Base-by-base conservation (phyloP, 768 basidiomycete genomes). In the Brasilioporus rufonigricans region DNA sequence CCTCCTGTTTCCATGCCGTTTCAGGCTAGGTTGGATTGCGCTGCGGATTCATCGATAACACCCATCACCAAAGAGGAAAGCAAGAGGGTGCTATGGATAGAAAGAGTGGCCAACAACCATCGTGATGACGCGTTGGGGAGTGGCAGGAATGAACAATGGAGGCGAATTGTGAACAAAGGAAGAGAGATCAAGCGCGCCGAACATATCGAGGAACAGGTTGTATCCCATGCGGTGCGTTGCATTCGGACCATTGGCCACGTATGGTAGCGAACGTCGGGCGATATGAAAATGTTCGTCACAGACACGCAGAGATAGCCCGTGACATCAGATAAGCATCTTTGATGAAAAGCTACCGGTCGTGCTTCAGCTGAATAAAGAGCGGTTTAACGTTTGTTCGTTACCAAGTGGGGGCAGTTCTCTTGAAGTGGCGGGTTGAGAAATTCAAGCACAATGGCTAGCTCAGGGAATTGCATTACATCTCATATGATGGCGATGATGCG, bases 251-350 rank as follows among this genome's bases (percentile, higher is more conserved):
- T 33, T 54, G 61, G 50, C 36, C 38, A 56, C 52, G 46, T 48
- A 64, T 41, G 32, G 54, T 33, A 38, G 54, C 45, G 35, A 62
- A 41, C 44, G 49, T 55, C 63, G 60, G 57, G 65, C 60, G 60
- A 60, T 66, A 66, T 67, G 65, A 60, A 60, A 44, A 54, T 36
- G 63, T 62, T 59, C 10, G 63, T 57, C 52, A 64, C 56, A 57
- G 44, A 55, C 10, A 29, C 11, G 31, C 63, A 58, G 52, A 61
- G 44, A 60, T 53, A 49, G 47, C 44, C 43, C 32, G n/a, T 35
- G 56, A 21, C 39, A 62, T 65, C 65, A 68, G 61, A 70, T 70
- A 60, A 56, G 52, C 35, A 33, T 39, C 29, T 49, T 50, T 48
- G 38, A 63, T 63, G 55, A 63, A 70, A 70, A 56, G 47, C 41